Conservation (phyloP, 805 yeast genomes). For the Myxozyma sirexii region DNA sequence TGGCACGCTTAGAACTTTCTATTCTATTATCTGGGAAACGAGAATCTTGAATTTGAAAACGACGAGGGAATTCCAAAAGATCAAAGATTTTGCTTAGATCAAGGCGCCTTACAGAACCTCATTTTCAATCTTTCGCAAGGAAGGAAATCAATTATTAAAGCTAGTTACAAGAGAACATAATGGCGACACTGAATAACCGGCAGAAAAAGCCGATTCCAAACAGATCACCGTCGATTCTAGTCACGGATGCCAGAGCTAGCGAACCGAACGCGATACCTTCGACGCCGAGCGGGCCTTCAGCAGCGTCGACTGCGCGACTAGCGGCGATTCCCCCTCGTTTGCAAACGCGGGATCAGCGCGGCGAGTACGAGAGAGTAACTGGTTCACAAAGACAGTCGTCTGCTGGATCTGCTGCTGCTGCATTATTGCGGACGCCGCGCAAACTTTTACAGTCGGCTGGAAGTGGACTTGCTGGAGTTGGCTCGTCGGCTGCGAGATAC, state of each 20-base stretch:
- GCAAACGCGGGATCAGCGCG: background rate
- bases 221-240: constrained; percentile 88
- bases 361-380: too few relatives aligned
- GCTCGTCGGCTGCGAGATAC: constrained; percentile 1
- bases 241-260: constrained; percentile 76
- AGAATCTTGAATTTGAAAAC: too few relatives aligned
- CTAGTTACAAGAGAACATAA: too few relatives aligned
- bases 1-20: too few relatives aligned
- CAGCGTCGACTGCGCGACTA: constrained; percentile 43
- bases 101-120: too few relatives aligned
- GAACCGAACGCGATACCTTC: constrained; percentile 38
- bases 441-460: constrained; percentile 7
- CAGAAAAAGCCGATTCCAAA: constrained; percentile 8
- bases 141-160: too few relatives aligned
- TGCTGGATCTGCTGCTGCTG: constrained; percentile 13
- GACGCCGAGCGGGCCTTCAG: constrained; percentile 40
- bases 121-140: too few relatives aligned
- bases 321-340: background rate
- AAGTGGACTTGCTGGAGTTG: background rate
- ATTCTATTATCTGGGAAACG: too few relatives aligned
- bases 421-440: constrained; percentile 12
- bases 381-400: background rate
- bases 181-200: constrained; percentile 1
- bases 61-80: too few relatives aligned
- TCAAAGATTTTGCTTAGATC: too few relatives aligned